Evolutionary conservation across 2,329 filamentous ascomycete species (phyloP).

Genomic region (Arthrobotrys pseudoclavata): DNA sequence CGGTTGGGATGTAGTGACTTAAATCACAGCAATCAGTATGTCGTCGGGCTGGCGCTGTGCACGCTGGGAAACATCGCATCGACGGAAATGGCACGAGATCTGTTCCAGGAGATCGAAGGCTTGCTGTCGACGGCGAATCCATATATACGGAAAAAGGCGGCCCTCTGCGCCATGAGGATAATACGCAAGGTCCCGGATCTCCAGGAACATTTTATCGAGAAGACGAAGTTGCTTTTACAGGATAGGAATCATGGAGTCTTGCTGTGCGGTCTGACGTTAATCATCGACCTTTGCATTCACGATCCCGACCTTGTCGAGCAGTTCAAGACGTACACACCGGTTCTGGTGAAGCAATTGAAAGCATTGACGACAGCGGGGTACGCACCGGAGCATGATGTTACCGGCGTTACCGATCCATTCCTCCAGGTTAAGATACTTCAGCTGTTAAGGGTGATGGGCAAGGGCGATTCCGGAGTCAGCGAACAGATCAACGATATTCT

Average conservation of each 20-base stretch:
- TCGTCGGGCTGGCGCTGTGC: constrained; percentile 94
- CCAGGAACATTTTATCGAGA: constrained; percentile 96
- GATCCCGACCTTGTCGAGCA: constrained; percentile 93
- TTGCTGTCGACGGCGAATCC: constrained; percentile 93
- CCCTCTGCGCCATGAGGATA: constrained; percentile 98
- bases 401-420: constrained; percentile 97
- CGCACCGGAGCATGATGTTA: constrained; percentile 97
- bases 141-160: constrained; percentile 97
- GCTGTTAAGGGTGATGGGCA: constrained; percentile 84
- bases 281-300: constrained; percentile 91
- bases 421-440: constrained; percentile 95
- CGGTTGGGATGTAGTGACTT: constrained; percentile 76
- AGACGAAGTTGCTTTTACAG: constrained; percentile 86
- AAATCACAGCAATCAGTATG: constrained; percentile 97
- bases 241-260: constrained; percentile 94
- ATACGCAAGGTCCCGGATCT: constrained; percentile 97
- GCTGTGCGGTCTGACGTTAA: constrained; percentile 89
- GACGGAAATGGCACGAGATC: constrained; percentile 96
- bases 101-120: constrained; percentile 95
- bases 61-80: constrained; percentile 98
- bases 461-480: constrained; percentile 87
- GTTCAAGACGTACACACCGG: constrained; percentile 87
- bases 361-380: constrained; percentile 94
- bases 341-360: constrained; percentile 90
- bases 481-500: constrained; percentile 99